Evolutionary conservation across 176 grass and related monocot genomes (phyloP).

Genomic region (Phoenix dactylifera): DNA sequence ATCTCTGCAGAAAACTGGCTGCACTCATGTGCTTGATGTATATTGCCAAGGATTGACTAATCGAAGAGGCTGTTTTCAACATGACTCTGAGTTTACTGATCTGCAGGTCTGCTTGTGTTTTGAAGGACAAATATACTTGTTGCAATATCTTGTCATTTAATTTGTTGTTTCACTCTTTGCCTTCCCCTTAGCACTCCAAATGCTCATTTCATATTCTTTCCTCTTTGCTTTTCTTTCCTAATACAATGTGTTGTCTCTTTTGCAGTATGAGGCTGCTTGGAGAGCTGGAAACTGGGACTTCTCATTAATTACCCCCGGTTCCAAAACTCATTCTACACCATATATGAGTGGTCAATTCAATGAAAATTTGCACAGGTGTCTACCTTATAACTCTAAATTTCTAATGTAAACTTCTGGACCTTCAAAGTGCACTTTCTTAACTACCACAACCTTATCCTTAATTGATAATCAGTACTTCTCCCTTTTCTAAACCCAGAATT

Average conservation of each 20-base stretch:
- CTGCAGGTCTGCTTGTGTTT: constrained; percentile 45
- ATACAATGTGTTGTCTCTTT: background rate
- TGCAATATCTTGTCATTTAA: too few relatives aligned
- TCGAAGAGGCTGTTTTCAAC: constrained; percentile 51
- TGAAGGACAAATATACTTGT: background rate
- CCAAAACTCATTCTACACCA: constrained; percentile 27
- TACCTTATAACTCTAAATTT: background rate
- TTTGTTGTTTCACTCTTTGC: too few relatives aligned
- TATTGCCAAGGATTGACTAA: constrained; percentile 77
- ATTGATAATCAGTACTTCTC: too few relatives aligned
- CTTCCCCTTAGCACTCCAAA: too few relatives aligned
- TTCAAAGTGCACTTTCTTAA: too few relatives aligned
- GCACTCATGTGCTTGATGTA: constrained; percentile 83
- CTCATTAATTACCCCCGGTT: constrained; percentile 55
- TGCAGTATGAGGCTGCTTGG: constrained; percentile 95
- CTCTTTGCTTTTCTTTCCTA: background rate
- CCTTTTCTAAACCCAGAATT: too few relatives aligned
- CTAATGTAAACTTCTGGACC: too few relatives aligned
- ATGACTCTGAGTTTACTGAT: constrained; percentile 80
- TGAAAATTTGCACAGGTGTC: constrained; percentile 81
- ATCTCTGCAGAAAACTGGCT: constrained; percentile 97
- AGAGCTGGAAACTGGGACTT: constrained; percentile 97
- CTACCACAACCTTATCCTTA: too few relatives aligned
- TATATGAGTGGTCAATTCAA: constrained; percentile 52
- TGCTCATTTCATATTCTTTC: background rate